These are phyloP conservation scores for Candida labiduridarum DNA, from an alignment of 1,139 yeast species.

Conservation along the genomic window DNA sequence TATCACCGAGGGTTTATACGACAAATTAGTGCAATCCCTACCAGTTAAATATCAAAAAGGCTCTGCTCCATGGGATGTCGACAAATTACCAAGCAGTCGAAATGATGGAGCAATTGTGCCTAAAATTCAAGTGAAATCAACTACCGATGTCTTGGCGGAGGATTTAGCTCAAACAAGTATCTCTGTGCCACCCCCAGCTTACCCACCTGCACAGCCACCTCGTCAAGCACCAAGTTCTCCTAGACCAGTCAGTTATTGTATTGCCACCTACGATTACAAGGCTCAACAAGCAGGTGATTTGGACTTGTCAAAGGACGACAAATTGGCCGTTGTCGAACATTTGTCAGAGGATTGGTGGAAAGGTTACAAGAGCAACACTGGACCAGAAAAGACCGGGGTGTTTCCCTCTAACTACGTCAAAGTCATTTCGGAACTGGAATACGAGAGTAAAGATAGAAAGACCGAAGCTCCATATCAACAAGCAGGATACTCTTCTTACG, in stretches of 20 bases:
- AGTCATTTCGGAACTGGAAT: conserved; percentile 42
- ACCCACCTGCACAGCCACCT: conserved; percentile 23
- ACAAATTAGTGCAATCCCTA: conserved; percentile 52
- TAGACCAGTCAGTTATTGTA: conserved; percentile 45
- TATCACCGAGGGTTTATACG: conserved; percentile 58
- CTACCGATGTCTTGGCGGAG: conserved; percentile 20
- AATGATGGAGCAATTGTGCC: conserved; percentile 1
- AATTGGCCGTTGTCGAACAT: conserved; percentile 68
- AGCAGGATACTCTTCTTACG: conserved; percentile 8
- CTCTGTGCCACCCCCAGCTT: conserved; percentile 18
- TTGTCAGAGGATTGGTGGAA: conserved; percentile 91
- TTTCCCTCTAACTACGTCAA: conserved; percentile 89
- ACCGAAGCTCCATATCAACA: conserved; percentile 12
- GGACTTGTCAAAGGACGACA: conserved; percentile 63
- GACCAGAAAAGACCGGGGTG: conserved; percentile 66
- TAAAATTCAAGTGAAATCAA: conserved; percentile 9
- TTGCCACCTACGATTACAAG: conserved; percentile 71
- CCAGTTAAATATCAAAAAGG: conserved; percentile 65
- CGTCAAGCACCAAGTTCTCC: conserved; percentile 19
- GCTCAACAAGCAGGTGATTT: conserved; percentile 75
- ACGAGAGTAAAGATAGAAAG: conserved; percentile 19
- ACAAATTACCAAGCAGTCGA: conserved; percentile 30
- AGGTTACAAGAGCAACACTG: conserved; percentile 53
- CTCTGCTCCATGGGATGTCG: conserved; percentile 52
- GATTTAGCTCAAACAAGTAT: conserved; percentile 27